These are phyloP conservation scores for Fusarium devonianum DNA, from an alignment of 2,329 filamentous ascomycete species.

Conservation along the genomic window DNA sequence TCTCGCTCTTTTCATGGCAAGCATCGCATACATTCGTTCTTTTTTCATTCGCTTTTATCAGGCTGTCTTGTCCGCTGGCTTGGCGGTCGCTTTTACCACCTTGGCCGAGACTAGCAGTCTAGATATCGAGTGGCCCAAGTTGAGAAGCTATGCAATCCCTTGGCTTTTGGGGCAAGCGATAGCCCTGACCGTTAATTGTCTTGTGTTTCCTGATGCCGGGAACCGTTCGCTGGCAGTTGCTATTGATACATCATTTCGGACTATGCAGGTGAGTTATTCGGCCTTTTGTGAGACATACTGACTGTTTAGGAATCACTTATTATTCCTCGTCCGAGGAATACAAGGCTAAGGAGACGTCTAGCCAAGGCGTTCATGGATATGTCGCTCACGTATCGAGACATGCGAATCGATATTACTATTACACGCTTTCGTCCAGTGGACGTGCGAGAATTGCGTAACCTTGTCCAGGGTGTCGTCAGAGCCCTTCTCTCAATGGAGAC, in stretches of 20 bases:
- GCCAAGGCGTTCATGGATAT: slow-evolving; percentile 62
- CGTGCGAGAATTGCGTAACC: slow-evolving; percentile 58
- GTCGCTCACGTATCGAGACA: slow-evolving; percentile 63
- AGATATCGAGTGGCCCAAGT: slow-evolving; percentile 56
- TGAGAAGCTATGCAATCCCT: slow-evolving; percentile 61
- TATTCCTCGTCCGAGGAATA: slow-evolving; percentile 42
- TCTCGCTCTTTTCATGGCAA: slow-evolving; percentile 59
- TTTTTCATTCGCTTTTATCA: slow-evolving; percentile 65
- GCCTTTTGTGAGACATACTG: neutral
- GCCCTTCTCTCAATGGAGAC: slow-evolving; percentile 60
- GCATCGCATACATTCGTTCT: slow-evolving; percentile 60
- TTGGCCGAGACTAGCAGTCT: slow-evolving; percentile 56
- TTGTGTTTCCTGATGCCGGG: slow-evolving; percentile 63
- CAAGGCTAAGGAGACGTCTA: slow-evolving; percentile 51
- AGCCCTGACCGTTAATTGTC: slow-evolving; percentile 56
- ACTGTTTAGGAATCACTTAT: slow-evolving; percentile 43
- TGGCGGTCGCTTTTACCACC: slow-evolving; percentile 62
- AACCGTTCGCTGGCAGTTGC: slow-evolving; percentile 58
- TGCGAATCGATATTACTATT: slow-evolving; percentile 63
- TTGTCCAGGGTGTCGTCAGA: slow-evolving; percentile 62
- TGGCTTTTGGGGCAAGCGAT: slow-evolving; percentile 64
- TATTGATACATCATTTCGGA: slow-evolving; percentile 55
- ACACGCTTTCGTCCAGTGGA: slow-evolving; percentile 61
- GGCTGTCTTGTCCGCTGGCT: slow-evolving; percentile 60
- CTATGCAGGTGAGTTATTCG: slow-evolving; percentile 52